Conservation (phyloP, 495 filamentous ascomycete genomes). For the Gamarada debralockiae region DNA sequence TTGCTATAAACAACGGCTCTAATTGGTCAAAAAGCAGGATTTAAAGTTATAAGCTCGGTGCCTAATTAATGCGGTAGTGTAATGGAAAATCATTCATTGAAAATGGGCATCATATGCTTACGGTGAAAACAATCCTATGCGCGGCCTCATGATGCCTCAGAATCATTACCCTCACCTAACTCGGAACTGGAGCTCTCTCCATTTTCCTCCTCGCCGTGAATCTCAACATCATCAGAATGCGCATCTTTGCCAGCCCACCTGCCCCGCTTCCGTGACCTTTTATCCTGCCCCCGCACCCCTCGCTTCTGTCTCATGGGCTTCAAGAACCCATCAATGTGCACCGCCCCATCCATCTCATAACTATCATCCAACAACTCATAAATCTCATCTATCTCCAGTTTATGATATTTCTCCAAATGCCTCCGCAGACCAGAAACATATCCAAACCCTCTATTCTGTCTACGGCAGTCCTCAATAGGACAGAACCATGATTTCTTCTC, state of each 20-base stretch:
- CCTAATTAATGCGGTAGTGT: no score
- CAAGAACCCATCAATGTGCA: constrained; percentile 51
- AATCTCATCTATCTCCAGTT: constrained; percentile 14
- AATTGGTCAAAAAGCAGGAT: no score
- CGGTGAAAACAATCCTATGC: no score
- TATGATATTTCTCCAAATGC: constrained; percentile 37
- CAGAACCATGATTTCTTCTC: constrained; percentile 23
- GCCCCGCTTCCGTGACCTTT: not conserved
- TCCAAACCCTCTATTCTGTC: constrained; percentile 28
- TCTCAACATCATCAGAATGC: no score
- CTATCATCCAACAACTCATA: constrained; percentile 32
- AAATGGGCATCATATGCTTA: no score
- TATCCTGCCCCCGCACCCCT: not conserved
- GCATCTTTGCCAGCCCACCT: not conserved
- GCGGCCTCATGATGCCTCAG: no score
- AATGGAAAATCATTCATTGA: no score
- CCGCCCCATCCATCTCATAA: constrained; percentile 47
- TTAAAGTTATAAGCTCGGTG: no score
- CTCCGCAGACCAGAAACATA: constrained; percentile 25
- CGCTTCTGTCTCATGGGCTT: constrained; percentile 3
- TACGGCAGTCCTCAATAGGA: constrained; percentile 27
- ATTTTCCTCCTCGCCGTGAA: no score
- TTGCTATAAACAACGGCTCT: no score
- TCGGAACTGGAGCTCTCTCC: no score
- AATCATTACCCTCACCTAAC: no score